Base-by-base conservation (phyloP, 345 rosid genomes). In the Acer negundo region DNA sequence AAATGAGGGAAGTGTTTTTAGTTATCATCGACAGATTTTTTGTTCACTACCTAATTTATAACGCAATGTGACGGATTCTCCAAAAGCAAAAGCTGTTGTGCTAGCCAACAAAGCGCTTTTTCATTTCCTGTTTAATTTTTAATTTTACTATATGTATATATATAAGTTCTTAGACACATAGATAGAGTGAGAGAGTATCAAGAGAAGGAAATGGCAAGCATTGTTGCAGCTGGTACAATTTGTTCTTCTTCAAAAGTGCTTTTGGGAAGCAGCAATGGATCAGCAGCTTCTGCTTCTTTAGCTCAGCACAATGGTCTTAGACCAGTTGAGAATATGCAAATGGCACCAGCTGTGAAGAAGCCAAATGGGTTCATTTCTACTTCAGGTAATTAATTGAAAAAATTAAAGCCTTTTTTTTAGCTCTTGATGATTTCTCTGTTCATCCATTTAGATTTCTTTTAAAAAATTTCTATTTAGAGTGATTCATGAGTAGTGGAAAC, bases 281-380 rank as follows among this genome's bases (percentile, higher is more conserved):
- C 38, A 35, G 76, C 58, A 53, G 58, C 58, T 53, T 53, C 63
- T 59, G 23, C 76, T 79, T 67, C 81, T 82, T 26, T 82, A 63
- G 70, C 77, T 63, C 90, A 78, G 1, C 84, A 11, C 83, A 79
- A 72, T 72, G 94, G 92, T 20, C 86, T 88, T 44, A 80, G 85
- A 74, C 81, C 83, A 1, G 67, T 67, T 55, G 83, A 81, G 15
- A 80, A 15, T 42, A 20, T 84, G 75, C 84, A 70, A n/a, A 42
- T 83, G 70, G 65, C 81, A 53, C 55, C 80, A 31, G 10, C 81
- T 19, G 6, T 72, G 75, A 76, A 44, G 22, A 79, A 75, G 67
- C 78, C 74, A 5, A 73, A 55, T 24, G 74, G 80, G 35, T 73
- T 62, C 53, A 0, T 80, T 66, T 82, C 83, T 72, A 44, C 64